Conservation (phyloP, 805 yeast species). For the Kuraishia capsulata region DNA sequence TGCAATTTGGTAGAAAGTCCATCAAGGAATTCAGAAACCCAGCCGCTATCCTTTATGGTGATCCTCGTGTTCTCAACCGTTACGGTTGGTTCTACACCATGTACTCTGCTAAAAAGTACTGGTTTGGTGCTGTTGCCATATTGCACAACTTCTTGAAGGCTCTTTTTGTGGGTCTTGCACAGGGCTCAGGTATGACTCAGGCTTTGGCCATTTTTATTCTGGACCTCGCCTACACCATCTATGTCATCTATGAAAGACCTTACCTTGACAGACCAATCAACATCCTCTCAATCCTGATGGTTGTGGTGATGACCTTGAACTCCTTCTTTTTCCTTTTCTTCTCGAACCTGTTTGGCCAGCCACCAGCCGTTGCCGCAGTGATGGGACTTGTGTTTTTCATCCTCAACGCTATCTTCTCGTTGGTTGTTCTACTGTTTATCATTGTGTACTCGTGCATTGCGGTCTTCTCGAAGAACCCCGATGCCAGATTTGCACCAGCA, state of each 20-base stretch:
- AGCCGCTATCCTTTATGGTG: constrained; percentile 81
- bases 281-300: constrained; percentile 61
- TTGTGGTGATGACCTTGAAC: constrained; percentile 65
- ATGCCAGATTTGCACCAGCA: constrained; percentile 80
- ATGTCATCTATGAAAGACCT: constrained; percentile 59
- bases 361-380: constrained; percentile 66
- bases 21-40: constrained; percentile 60
- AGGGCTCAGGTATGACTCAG: constrained; percentile 74
- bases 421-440: constrained; percentile 62
- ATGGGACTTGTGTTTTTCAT: constrained; percentile 92
- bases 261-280: constrained; percentile 80
- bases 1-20: constrained; percentile 54
- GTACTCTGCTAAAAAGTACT: constrained; percentile 73
- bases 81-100: constrained; percentile 87
- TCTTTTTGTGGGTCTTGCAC: constrained; percentile 70
- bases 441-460: constrained; percentile 57
- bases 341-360: constrained; percentile 76
- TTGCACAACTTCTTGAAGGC: constrained; percentile 57
- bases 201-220: constrained; percentile 66
- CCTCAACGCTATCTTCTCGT: constrained; percentile 81
- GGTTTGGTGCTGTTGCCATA: constrained; percentile 69
- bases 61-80: constrained; percentile 58
- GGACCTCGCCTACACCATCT: constrained; percentile 62
- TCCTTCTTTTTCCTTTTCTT: constrained; percentile 82
- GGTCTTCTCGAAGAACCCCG: constrained; percentile 74